A percentile compares a stretch with the other conserved stretches of the same genome.
These are phyloP conservation scores for Talaromyces stipitatus DNA, from an alignment of 495 filamentous ascomycete species.

Conservation along the genomic window DNA sequence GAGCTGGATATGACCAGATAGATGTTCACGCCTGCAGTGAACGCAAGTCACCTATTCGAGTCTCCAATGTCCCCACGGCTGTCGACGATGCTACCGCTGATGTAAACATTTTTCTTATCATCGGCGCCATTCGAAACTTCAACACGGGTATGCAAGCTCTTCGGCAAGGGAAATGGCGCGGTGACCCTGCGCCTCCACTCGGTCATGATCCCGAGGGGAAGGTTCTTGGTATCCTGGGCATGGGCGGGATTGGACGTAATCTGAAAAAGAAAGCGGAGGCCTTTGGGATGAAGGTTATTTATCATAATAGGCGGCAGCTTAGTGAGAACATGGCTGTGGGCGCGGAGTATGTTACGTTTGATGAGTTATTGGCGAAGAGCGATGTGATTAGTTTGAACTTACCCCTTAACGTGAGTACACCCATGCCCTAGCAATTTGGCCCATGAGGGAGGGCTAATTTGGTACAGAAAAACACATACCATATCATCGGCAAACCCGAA, in stretches of 20 bases:
- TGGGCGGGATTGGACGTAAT: constrained; percentile 77
- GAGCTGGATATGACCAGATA: constrained; percentile 78
- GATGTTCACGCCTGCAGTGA: constrained; percentile 62
- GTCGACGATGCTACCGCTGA: constrained; percentile 81
- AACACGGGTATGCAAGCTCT: constrained; percentile 55
- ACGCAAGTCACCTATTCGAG: constrained; percentile 47
- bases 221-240: constrained; percentile 68
- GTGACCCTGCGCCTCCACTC: constrained; percentile 35
- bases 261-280: constrained; percentile 47
- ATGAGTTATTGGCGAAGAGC: constrained; percentile 54
- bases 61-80: constrained; percentile 75
- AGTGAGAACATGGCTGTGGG: constrained; percentile 48
- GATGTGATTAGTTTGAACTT: constrained; percentile 74
- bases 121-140: constrained; percentile 69
- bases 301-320: constrained; percentile 55
- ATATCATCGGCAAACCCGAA: constrained; percentile 55
- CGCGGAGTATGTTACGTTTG: constrained; percentile 61
- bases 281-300: constrained; percentile 61
- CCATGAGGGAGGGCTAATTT: constrained; percentile 1
- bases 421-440: background rate
- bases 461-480: constrained; percentile 51
- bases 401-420: constrained; percentile 58
- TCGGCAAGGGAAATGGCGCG: constrained; percentile 51
- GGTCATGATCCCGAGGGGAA: constrained; percentile 61
- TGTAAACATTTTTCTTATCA: constrained; percentile 65